Evolutionary conservation across 352 stramenopile genomes (phyloP).

Genomic region (Globisporangium paddicum): DNA sequence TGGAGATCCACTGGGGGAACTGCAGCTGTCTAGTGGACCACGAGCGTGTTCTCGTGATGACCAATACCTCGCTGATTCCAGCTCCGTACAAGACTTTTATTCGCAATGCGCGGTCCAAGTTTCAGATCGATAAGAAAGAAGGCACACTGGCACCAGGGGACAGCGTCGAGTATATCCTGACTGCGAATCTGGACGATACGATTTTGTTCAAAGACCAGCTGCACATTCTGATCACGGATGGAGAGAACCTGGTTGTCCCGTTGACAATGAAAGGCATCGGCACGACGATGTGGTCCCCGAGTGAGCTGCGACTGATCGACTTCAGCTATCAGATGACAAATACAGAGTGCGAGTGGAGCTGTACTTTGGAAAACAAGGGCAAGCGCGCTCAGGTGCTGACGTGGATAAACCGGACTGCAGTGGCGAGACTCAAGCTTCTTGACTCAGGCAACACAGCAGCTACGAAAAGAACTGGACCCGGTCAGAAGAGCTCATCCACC

Average conservation of each 20-base stretch:
- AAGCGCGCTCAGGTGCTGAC: conserved; percentile 88
- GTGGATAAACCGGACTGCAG: conserved; percentile 88
- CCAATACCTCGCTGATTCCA: conserved; percentile 88
- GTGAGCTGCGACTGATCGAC: conserved; percentile 87
- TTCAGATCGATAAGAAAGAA: conserved; percentile 89
- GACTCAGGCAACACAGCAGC: conserved; percentile 5
- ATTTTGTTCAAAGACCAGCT: conserved; percentile 91
- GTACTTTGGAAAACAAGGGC: conserved; percentile 95
- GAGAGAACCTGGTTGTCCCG: conserved; percentile 87
- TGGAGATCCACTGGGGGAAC: conserved; percentile 87
- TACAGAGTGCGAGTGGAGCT: conserved; percentile 86
- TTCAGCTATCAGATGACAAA: conserved; percentile 92
- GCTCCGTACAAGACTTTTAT: conserved; percentile 93
- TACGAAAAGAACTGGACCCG: conserved; percentile 6
- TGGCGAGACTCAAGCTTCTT: conserved; percentile 26
- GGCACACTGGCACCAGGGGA: conserved; percentile 80
- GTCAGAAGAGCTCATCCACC: conserved; percentile 27
- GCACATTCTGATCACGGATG: conserved; percentile 90
- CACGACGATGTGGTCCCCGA: conserved; percentile 92
- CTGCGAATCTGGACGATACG: conserved; percentile 93
- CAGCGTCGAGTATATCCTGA: conserved; percentile 63
- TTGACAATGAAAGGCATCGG: conserved; percentile 90
- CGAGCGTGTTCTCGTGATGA: conserved; percentile 65
- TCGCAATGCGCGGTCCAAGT: conserved; percentile 89
- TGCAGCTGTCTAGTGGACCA: conserved; percentile 89